Evolutionary conservation across 108 stramenopile species (phyloP), one percentile per base, ranked within the genome.

Genomic region (Pinguiococcus pyrenoidosus): DNA sequence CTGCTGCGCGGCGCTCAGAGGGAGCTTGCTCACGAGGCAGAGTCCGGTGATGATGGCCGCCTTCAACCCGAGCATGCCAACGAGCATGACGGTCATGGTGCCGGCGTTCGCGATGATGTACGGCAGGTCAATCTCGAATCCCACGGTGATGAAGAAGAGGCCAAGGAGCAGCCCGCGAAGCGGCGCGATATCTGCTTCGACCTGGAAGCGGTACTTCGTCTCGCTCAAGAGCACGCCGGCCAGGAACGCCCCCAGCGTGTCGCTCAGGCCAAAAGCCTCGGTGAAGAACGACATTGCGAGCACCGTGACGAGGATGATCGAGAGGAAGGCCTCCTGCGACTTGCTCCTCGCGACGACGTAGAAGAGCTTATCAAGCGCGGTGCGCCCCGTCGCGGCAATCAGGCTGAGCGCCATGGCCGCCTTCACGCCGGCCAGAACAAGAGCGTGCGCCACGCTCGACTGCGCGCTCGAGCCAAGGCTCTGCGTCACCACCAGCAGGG

Each of bases 91-190:
- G 20, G 76, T 67, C 1, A 89, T 81, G 2, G 69, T 25, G 14
- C 76, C 76, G 25, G 83, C 54, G 38, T 87, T 73, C 35, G 67
- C 62, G 16, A 63, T 56, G 53, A 89, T 75, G 51, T 91, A 59
- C 1, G 47, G 51, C 1, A 88, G 50, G 64, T 94, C 89, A 39
- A 94, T 87, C 64, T 87, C 85, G 56, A 90, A 94, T 16, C 92
- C 92, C 7, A 94, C 92, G 7, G 92, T 91, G 24, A 89, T 78
- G 65, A 94, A 94, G 75, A 94, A 94, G 27, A 94, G 62, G 5
- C 92, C 92, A 28, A 94, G 68, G 48, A 94, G 66, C 7, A 94
- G 65, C 12, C 89, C 92, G 20, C 92, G 77, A 50, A 94, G 91
- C 1, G 88, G 88, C 4, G 92, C 86, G 44, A 90, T 86, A 47